phyloP scores from a whole-genome alignment of 2,329 filamentous ascomycete species.

The Verticillium zaregamsianum region DNA sequence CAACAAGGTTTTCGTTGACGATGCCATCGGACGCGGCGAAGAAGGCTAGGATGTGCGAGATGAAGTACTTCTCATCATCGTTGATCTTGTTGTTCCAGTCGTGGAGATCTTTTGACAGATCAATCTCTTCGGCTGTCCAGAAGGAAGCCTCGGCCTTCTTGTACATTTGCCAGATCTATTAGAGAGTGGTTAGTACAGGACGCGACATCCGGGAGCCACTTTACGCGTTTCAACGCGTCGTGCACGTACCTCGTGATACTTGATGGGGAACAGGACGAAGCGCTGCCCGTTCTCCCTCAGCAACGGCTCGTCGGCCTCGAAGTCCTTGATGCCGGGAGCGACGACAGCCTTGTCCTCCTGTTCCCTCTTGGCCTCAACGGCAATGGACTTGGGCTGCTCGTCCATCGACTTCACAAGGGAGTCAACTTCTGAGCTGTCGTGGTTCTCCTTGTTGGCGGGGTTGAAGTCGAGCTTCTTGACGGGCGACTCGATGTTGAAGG shows the following conservation, averaged over 20 bases:
- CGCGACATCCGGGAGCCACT: slow-evolving; percentile 38
- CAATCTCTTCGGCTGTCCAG: slow-evolving; percentile 99
- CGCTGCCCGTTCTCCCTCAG: slow-evolving; percentile 93
- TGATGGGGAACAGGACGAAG: slow-evolving; percentile 98
- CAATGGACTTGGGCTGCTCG: slow-evolving; percentile 53
- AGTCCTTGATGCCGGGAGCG: slow-evolving; percentile 53
- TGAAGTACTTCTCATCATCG: slow-evolving; percentile 96
- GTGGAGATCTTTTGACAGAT: slow-evolving; percentile 96
- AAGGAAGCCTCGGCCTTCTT: slow-evolving; percentile 99
- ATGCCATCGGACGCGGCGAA: slow-evolving; percentile 98
- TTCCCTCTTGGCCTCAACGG: slow-evolving; percentile 40
- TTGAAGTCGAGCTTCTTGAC: slow-evolving; percentile 85
- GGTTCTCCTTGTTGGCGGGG: slow-evolving; percentile 77
- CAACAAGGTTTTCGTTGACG: slow-evolving; percentile 98
- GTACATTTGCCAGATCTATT: slow-evolving; percentile 99
- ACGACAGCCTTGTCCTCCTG: slow-evolving; percentile 33
- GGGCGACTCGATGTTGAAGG: slow-evolving; percentile 89
- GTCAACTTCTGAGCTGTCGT: slow-evolving; percentile 39
- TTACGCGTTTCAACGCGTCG: slow-evolving; percentile 61
- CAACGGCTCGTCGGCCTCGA: slow-evolving; percentile 82
- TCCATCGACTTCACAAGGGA: slow-evolving; percentile 50
- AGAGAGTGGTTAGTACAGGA: slow-evolving; percentile 6
- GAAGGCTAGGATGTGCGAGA: slow-evolving; percentile 98
- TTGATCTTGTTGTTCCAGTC: slow-evolving; percentile 99
- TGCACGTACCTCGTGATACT: slow-evolving; percentile 90